These are phyloP conservation scores for Emericellopsis cladophorae DNA, from an alignment of 2,329 filamentous ascomycete genomes.

Conservation along the genomic window DNA sequence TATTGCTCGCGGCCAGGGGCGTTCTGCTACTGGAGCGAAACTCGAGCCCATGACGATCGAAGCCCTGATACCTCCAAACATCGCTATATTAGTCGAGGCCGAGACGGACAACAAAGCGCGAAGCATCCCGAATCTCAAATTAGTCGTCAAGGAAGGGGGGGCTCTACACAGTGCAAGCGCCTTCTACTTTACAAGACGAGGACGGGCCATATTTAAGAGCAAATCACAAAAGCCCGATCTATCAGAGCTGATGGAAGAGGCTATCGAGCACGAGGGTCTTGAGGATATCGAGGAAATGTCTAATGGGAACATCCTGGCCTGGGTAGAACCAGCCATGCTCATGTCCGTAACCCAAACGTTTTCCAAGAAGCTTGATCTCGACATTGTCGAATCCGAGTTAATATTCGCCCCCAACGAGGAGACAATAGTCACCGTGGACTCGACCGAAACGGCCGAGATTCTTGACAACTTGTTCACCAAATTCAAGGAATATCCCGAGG, in stretches of 20 bases:
- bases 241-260: constrained; percentile 66
- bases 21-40: constrained; percentile 57
- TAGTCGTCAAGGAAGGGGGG: constrained; percentile 57
- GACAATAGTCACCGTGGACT: constrained; percentile 52
- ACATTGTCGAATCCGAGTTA: constrained; percentile 65
- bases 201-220: constrained; percentile 54
- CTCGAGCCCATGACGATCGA: constrained; percentile 74
- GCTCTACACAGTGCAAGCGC: constrained; percentile 61
- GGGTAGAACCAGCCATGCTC: constrained; percentile 21
- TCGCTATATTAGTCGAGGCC: constrained; percentile 72
- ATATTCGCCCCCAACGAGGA: constrained; percentile 78
- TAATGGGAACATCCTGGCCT: constrained; percentile 57
- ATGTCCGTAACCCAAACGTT: constrained; percentile 30
- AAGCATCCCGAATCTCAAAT: constrained; percentile 59
- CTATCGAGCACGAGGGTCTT: constrained; percentile 67
- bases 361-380: constrained; percentile 48
- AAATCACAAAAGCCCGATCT: constrained; percentile 40
- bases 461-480: constrained; percentile 47
- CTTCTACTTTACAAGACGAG: constrained; percentile 77
- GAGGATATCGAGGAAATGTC: constrained; percentile 57
- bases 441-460: constrained; percentile 37
- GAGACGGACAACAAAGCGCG: constrained; percentile 73
- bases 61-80: constrained; percentile 62
- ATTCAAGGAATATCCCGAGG: constrained; percentile 55
- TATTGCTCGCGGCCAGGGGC: constrained; percentile 78